These are phyloP conservation scores for Mycena venus DNA, from an alignment of 768 basidiomycete species.

Conservation along the genomic window DNA sequence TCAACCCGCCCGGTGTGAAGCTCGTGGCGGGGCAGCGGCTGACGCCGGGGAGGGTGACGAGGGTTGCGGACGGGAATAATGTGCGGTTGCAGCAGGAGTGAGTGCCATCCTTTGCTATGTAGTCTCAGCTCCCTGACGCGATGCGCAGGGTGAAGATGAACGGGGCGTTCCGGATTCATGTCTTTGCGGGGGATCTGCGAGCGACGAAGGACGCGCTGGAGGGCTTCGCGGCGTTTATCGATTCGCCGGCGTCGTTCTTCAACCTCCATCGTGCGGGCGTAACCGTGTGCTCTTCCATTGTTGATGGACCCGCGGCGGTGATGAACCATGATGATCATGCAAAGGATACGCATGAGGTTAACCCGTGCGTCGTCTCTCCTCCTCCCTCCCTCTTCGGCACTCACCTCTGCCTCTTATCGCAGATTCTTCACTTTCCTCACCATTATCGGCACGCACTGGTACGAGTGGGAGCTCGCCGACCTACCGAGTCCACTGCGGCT, in stretches of 20 bases:
- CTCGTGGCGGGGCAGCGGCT: slow-evolving; percentile 33
- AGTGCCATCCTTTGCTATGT: not conserved
- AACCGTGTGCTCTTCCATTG: slow-evolving; percentile 22
- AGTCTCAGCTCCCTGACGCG: not conserved
- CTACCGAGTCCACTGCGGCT: slow-evolving; percentile 33
- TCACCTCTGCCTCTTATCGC: not conserved
- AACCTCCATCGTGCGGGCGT: slow-evolving; percentile 20
- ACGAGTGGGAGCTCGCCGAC: slow-evolving; percentile 34
- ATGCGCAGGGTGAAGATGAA: slow-evolving; percentile 33
- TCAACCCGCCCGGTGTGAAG: slow-evolving; percentile 28
- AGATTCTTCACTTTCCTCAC: slow-evolving; percentile 37
- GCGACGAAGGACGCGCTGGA: slow-evolving; percentile 25
- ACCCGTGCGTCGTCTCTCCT: slow-evolving; percentile 22
- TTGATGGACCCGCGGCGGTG: slow-evolving; percentile 28
- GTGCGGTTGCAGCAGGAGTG: slow-evolving; percentile 35
- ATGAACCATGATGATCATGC: slow-evolving; percentile 13
- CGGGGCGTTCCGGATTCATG: slow-evolving; percentile 36
- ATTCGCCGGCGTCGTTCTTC: slow-evolving; percentile 34
- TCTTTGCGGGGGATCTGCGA: slow-evolving; percentile 29
- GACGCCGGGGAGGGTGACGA: slow-evolving; percentile 25
- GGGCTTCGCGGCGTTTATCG: slow-evolving; percentile 29
- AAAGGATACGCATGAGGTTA: slow-evolving; percentile 1
- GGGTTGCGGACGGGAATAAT: slow-evolving; percentile 30
- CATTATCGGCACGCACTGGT: slow-evolving; percentile 34
- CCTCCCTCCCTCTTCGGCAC: not conserved